Evolutionary conservation across 306 rosid species (phyloP).

Genomic region (Mimosa bimucronata): DNA sequence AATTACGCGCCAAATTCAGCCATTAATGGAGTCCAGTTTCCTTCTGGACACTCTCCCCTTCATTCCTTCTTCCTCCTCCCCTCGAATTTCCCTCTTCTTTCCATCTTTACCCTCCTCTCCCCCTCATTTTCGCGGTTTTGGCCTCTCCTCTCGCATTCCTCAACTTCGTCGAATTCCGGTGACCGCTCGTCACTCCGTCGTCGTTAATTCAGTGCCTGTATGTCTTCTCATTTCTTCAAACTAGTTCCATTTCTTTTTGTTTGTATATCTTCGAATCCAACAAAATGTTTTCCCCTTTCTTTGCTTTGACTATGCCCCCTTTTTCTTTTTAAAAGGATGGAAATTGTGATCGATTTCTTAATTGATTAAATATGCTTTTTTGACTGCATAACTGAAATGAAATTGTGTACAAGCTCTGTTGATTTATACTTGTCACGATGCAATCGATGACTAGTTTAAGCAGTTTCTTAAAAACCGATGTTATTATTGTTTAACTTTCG

Average conservation of each 20-base stretch:
- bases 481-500: not conserved
- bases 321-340: not conserved
- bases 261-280: not conserved
- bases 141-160: not conserved
- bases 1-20: not conserved
- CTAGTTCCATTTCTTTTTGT: not conserved
- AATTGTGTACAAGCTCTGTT: not conserved
- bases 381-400: not conserved
- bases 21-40: slow-evolving; percentile 49
- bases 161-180: slow-evolving; percentile 34
- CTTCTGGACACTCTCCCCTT: slow-evolving; percentile 27
- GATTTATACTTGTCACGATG: not conserved
- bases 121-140: slow-evolving; percentile 29
- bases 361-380: not conserved
- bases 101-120: slow-evolving; percentile 31
- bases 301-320: not conserved
- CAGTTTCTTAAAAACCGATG: not conserved
- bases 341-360: not conserved
- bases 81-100: slow-evolving; percentile 33
- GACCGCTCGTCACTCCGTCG: slow-evolving; percentile 43
- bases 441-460: not conserved
- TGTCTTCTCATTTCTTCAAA: not conserved
- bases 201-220: slow-evolving; percentile 52
- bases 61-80: not conserved
- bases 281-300: not conserved